phyloP scores from a whole-genome alignment of 2,329 filamentous ascomycete genomes.

The Sporothrix sp. region DNA sequence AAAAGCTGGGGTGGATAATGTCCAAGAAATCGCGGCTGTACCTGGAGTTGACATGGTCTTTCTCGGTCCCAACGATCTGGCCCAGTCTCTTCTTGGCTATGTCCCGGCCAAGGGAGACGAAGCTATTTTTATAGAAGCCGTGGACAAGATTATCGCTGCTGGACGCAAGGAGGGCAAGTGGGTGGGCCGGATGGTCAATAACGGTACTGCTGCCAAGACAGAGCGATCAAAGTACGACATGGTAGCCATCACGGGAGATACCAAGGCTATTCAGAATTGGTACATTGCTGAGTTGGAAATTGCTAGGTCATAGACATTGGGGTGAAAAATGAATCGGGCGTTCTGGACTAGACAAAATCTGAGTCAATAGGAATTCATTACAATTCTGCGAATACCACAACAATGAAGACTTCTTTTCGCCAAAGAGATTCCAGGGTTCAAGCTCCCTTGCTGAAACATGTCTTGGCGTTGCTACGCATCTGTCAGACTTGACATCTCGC shows the following conservation, averaged over 20 bases:
- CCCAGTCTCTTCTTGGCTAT: slow-evolving; percentile 35
- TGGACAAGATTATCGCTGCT: slow-evolving; percentile 33
- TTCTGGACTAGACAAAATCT: background rate
- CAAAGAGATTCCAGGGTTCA: too few relatives aligned
- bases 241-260: slow-evolving; percentile 36
- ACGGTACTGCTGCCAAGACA: slow-evolving; percentile 33
- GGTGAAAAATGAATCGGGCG: too few relatives aligned
- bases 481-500: too few relatives aligned
- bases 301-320: slow-evolving; percentile 25
- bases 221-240: slow-evolving; percentile 31
- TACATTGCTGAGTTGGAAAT: slow-evolving; percentile 33
- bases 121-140: slow-evolving; percentile 36
- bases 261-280: slow-evolving; percentile 40
- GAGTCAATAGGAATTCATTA: too few relatives aligned
- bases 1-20: slow-evolving; percentile 33
- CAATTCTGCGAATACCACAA: too few relatives aligned
- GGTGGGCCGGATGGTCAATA: slow-evolving; percentile 38
- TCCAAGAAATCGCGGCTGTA: slow-evolving; percentile 34
- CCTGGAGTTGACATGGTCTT: slow-evolving; percentile 35
- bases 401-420: too few relatives aligned
- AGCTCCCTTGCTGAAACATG: too few relatives aligned
- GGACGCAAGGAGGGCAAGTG: slow-evolving; percentile 39
- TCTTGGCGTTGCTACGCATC: too few relatives aligned
- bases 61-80: slow-evolving; percentile 37
- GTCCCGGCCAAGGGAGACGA: slow-evolving; percentile 36